phyloP scores from a whole-genome alignment of 306 rosid genomes.

The Fragaria vesca region DNA sequence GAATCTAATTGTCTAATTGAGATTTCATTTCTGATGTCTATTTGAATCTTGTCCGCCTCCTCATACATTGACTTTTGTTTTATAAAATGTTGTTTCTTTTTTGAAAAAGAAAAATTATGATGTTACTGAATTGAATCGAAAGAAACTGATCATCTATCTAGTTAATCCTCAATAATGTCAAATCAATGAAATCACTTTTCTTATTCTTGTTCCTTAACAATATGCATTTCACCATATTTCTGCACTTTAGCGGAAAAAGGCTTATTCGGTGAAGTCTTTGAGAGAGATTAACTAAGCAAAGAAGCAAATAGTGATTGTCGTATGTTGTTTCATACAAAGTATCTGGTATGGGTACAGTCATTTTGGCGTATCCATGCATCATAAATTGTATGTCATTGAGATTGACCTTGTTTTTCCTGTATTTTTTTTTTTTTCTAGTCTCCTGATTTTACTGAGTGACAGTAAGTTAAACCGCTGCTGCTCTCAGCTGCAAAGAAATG shows the following conservation, averaged over 20 bases:
- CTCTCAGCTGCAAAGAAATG: slow-evolving; percentile 44
- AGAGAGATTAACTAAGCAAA: not conserved
- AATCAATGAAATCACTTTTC: not conserved
- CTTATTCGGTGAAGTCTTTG: not conserved
- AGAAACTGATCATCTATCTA: not conserved
- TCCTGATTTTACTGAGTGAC: slow-evolving; percentile 41
- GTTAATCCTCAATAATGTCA: not conserved
- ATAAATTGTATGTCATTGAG: not conserved
- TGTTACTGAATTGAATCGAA: not conserved
- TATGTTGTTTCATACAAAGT: not conserved
- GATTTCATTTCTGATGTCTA: not conserved
- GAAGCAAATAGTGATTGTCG: not conserved
- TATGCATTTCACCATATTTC: not conserved
- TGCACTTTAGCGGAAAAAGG: not conserved
- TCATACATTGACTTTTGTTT: no score
- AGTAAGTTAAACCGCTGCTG: slow-evolving; percentile 30
- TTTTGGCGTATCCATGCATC: no score
- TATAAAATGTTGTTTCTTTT: no score
- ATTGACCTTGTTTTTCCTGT: slow-evolving; percentile 15
- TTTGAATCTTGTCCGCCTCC: no score
- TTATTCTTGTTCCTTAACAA: not conserved
- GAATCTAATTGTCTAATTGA: not conserved
- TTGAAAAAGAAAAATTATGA: not conserved
- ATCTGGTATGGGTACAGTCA: no score
- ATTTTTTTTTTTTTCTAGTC: slow-evolving; percentile 11